phyloP scores from a whole-genome alignment of 1,139 yeast species.

The Yamadazyma blattariae region DNA sequence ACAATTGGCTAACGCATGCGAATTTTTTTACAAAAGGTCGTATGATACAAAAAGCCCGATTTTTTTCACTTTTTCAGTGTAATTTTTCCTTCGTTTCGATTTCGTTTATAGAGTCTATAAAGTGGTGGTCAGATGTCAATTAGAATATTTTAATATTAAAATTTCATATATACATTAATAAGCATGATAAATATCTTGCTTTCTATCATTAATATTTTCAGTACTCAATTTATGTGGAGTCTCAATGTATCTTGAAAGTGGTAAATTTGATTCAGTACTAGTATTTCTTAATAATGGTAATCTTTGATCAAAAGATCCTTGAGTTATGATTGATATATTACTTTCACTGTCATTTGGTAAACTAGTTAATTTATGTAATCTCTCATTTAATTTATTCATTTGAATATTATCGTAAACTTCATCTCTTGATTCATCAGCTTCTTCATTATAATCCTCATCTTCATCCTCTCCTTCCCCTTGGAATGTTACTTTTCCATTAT shows the following conservation, averaged over 20 bases:
- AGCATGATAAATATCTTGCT: constrained; percentile 20
- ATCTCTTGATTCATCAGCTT: constrained; percentile 3
- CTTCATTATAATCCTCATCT: neutral
- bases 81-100: too few relatives aligned
- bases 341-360: constrained; percentile 15
- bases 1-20: neutral
- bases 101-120: too few relatives aligned
- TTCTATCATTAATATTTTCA: constrained; percentile 15
- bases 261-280: constrained; percentile 21
- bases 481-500: too few relatives aligned
- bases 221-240: constrained; percentile 12
- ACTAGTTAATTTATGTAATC: constrained; percentile 1
- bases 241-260: constrained; percentile 10
- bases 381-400: neutral
- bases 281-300: constrained; percentile 29
- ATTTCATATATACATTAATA: constrained; percentile 9
- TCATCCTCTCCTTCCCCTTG: neutral
- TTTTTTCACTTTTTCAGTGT: too few relatives aligned
- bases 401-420: constrained; percentile 8
- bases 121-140: too few relatives aligned
- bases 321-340: constrained; percentile 17
- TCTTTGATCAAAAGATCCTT: constrained; percentile 28
- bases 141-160: too few relatives aligned
- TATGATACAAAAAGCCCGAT: too few relatives aligned
- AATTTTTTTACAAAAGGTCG: too few relatives aligned